phyloP scores from a whole-genome alignment of 768 basidiomycete species.

The Suillus ampliporus region DNA sequence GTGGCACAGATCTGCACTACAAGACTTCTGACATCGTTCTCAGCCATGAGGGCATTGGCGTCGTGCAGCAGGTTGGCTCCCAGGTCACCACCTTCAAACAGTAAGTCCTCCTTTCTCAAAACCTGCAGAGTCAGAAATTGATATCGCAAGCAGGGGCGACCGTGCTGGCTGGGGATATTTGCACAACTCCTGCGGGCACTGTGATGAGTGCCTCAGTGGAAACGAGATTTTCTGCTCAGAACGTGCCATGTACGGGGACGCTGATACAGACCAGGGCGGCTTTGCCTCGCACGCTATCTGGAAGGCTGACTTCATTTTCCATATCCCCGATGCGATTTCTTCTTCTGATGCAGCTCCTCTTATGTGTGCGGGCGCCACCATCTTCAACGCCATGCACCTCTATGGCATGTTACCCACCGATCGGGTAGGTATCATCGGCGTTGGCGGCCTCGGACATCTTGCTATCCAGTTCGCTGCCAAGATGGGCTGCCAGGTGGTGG shows the following conservation, averaged over 20 bases:
- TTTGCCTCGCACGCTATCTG: conserved; percentile 43
- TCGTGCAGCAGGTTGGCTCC: conserved; percentile 38
- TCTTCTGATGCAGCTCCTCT: conserved; percentile 40
- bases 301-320: conserved; percentile 41
- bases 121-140: background rate
- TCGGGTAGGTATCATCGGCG: conserved; percentile 39
- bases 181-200: conserved; percentile 38
- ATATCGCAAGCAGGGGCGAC: conserved; percentile 32
- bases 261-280: conserved; percentile 39
- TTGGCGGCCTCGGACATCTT: conserved; percentile 46
- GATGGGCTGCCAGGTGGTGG: conserved; percentile 46
- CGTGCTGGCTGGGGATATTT: conserved; percentile 43
- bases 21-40: conserved; percentile 39
- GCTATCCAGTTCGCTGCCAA: conserved; percentile 45
- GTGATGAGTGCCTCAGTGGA: conserved; percentile 39
- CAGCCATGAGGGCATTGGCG: conserved; percentile 45
- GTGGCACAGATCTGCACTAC: conserved; percentile 29
- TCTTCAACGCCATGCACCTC: conserved; percentile 34
- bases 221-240: conserved; percentile 35
- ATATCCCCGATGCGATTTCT: conserved; percentile 36
- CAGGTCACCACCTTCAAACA: conserved; percentile 40
- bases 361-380: conserved; percentile 44
- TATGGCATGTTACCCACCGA: conserved; percentile 34
- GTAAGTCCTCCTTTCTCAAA: conserved; percentile 29
- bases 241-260: conserved; percentile 30